Evolutionary conservation across 306 rosid genomes (phyloP).

Genomic region (Cucumis sativus): DNA sequence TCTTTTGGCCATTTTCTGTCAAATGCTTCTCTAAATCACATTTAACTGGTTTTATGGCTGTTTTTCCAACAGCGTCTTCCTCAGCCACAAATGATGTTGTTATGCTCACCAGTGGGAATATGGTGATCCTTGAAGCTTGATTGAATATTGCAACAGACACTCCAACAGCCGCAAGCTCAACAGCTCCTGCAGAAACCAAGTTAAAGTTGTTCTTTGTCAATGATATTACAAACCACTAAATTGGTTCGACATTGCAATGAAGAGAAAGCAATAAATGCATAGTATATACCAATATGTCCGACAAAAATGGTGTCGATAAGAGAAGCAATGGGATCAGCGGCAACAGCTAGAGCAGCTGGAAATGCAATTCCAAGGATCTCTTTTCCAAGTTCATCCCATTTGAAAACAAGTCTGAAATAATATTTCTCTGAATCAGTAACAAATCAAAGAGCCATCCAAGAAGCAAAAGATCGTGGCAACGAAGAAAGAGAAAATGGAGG

Average conservation of each 20-base stretch:
- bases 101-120: constrained; percentile 83
- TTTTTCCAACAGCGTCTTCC: constrained; percentile 51
- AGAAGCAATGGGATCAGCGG: constrained; percentile 98
- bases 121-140: constrained; percentile 88
- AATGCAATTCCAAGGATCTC: constrained; percentile 80
- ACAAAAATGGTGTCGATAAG: constrained; percentile 94
- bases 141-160: constrained; percentile 85
- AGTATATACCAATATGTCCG: constrained; percentile 67
- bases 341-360: constrained; percentile 90
- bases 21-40: constrained; percentile 6
- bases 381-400: constrained; percentile 54
- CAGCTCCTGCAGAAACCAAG: constrained; percentile 43
- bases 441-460: neutral
- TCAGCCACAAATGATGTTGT: constrained; percentile 97
- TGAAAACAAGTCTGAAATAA: constrained; percentile 45
- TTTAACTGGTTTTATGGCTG: constrained; percentile 23
- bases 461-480: neutral
- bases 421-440: neutral
- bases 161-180: constrained; percentile 95
- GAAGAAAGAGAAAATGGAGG: neutral
- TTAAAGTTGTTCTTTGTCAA: neutral
- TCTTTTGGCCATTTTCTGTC: neutral
- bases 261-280: neutral
- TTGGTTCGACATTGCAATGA: neutral
- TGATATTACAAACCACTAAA: neutral